A percentile compares a stretch with the other conserved stretches of the same genome.
Evolutionary conservation across 176 grass and related monocot species (phyloP).

Genomic region (Carex kokanica): DNA sequence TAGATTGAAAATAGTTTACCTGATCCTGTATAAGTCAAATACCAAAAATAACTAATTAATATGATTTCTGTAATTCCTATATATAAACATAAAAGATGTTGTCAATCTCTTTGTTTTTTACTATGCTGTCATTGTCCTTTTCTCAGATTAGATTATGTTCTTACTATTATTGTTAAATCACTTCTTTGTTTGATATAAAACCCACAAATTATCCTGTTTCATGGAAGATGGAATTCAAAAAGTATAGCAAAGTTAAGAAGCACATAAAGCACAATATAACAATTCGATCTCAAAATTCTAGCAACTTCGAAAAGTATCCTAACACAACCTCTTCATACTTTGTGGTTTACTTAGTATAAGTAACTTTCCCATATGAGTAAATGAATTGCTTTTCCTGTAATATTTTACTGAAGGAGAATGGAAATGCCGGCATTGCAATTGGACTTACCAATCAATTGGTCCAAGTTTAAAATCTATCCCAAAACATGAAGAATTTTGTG

Average conservation of each 20-base stretch:
- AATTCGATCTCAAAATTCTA: background rate
- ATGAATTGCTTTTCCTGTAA: conserved; percentile 26
- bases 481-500: conserved; percentile 44
- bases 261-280: background rate
- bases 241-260: conserved; percentile 3
- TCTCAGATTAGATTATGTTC: background rate
- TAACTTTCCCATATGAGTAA: background rate
- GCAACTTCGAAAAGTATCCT: background rate
- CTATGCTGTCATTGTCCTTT: background rate
- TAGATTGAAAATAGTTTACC: background rate
- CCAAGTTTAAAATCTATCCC: conserved; percentile 39
- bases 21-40: background rate
- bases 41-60: background rate
- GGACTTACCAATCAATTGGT: conserved; percentile 53
- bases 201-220: background rate
- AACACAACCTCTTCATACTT: background rate
- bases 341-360: background rate
- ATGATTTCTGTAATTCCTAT: background rate
- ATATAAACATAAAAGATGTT: background rate
- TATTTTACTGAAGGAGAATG: conserved; percentile 74
- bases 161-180: conserved; percentile 3
- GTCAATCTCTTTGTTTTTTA: background rate
- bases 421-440: conserved; percentile 69
- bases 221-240: background rate
- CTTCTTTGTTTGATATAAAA: background rate